Conservation (phyloP, 2,329 filamentous ascomycete species). For the Pestalotiopsis sp. region DNA sequence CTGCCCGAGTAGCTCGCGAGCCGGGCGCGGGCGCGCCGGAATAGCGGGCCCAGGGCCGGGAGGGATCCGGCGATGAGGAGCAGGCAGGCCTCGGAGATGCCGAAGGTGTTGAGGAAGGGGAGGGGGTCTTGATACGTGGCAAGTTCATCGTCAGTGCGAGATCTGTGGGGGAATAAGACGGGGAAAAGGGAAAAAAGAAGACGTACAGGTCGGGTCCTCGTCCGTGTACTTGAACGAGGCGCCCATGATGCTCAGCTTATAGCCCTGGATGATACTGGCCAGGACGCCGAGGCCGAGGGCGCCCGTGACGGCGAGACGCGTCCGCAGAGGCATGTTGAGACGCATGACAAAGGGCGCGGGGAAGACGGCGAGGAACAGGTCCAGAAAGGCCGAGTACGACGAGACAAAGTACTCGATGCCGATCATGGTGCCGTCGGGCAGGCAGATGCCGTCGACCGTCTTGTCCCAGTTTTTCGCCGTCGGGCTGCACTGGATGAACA, state of each 20-base stretch:
- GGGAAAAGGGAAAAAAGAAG: neutral
- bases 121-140: neutral
- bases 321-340: constrained; percentile 4
- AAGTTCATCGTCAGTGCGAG: neutral
- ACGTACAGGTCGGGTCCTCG: constrained; percentile 8
- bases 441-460: neutral
- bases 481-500: constrained; percentile 9
- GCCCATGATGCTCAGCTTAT: constrained; percentile 4
- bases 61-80: constrained; percentile 1
- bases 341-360: constrained; percentile 10
- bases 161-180: neutral
- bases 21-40: neutral
- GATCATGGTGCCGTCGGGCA: neutral
- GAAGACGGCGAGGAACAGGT: neutral
- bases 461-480: constrained; percentile 6
- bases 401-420: constrained; percentile 12
- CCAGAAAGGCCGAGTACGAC: constrained; percentile 4
- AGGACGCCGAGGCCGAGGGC: constrained; percentile 1
- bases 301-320: neutral
- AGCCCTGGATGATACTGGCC: constrained; percentile 9
- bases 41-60: constrained; percentile 1
- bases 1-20: neutral
- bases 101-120: constrained; percentile 6
- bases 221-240: neutral
- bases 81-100: constrained; percentile 2